phyloP scores from a whole-genome alignment of 495 filamentous ascomycete genomes.

The Talaromyces trachyspermus region DNA sequence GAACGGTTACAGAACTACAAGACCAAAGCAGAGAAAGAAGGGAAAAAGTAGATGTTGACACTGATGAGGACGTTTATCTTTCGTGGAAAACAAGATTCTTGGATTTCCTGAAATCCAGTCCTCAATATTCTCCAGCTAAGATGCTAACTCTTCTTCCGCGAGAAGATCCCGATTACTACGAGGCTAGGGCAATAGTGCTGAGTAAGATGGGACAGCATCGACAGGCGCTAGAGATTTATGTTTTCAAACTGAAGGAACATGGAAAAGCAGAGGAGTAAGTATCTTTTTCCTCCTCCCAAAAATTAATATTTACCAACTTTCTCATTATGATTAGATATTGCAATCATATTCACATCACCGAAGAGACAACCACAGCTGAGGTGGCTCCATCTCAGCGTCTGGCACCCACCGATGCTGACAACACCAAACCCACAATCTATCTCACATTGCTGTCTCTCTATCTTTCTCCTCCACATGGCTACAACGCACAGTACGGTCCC shows the following conservation, averaged over 20 bases:
- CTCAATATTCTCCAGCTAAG: slow-evolving; percentile 70
- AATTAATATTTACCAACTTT: neutral
- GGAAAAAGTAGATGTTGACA: slow-evolving; percentile 24
- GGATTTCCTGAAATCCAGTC: slow-evolving; percentile 65
- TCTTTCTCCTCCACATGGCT: slow-evolving; percentile 68
- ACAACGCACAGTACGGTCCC: slow-evolving; percentile 65
- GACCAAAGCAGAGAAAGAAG: slow-evolving; percentile 21
- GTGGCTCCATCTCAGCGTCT: slow-evolving; percentile 26
- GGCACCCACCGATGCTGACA: slow-evolving; percentile 44
- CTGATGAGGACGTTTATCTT: slow-evolving; percentile 40
- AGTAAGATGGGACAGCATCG: slow-evolving; percentile 94
- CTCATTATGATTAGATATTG: slow-evolving; percentile 59
- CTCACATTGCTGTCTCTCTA: slow-evolving; percentile 87
- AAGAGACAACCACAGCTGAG: slow-evolving; percentile 33
- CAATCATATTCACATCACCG: slow-evolving; percentile 66
- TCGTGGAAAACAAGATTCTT: slow-evolving; percentile 59
- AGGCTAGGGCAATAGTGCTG: slow-evolving; percentile 84
- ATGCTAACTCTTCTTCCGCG: slow-evolving; percentile 68
- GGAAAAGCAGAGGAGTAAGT: slow-evolving; percentile 84
- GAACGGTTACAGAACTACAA: slow-evolving; percentile 45
- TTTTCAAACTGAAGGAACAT: slow-evolving; percentile 84
- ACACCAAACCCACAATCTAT: slow-evolving; percentile 68
- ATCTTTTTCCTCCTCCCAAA: slow-evolving; percentile 8
- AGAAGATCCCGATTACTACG: slow-evolving; percentile 80
- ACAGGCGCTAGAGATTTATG: slow-evolving; percentile 90